Evolutionary conservation across 257 asterid species (phyloP), one percentile per base, ranked within the genome.

Genomic region (Solanum sitiens): DNA sequence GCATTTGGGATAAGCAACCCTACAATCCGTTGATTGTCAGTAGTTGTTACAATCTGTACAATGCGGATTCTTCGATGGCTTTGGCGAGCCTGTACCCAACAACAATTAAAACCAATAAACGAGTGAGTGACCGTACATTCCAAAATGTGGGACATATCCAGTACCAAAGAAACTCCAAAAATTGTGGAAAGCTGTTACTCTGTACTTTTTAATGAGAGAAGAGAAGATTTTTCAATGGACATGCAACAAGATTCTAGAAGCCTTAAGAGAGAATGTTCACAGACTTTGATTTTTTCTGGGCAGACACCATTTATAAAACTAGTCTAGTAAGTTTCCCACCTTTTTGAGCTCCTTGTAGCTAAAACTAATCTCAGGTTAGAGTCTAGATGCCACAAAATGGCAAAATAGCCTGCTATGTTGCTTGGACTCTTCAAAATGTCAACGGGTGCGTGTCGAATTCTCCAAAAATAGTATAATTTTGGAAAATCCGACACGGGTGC

Each of bases 1-100:
- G 98, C 94, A 94, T 93, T 96, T 72, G 99, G 99, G 84, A 97
- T 97, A 84, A 95, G 98, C 86, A 97, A 87, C 70, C 98, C 99
- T 42, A 97, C 98, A 87, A 94, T 91, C 89, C 98, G 94, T 89
- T 93, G 96, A 86, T 86, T 94, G 87, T 96, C 97, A 59, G 96
- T 82, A 33, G 99, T 97, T 86, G 99, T 95, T 93, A 93, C 98
- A 85, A 97, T 88, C 59, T 95, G 94, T 87, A 97, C 98, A 90
- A 97, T 96, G 88, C 98, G 94, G 86, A 95, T 90, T 75, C 99
- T 90, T 88, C 90, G 91, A 90, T 97, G 98, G 94, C 96, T 95
- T 87, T 59, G 96, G 74, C 98, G 98, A 73, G 94, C 93, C 99
- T 96, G 90, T 86, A 91, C 39, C 86, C 76, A 86, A 61, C 68